Conservation (phyloP, 805 yeast genomes). For the Saccharomycopsis selenospora region DNA sequence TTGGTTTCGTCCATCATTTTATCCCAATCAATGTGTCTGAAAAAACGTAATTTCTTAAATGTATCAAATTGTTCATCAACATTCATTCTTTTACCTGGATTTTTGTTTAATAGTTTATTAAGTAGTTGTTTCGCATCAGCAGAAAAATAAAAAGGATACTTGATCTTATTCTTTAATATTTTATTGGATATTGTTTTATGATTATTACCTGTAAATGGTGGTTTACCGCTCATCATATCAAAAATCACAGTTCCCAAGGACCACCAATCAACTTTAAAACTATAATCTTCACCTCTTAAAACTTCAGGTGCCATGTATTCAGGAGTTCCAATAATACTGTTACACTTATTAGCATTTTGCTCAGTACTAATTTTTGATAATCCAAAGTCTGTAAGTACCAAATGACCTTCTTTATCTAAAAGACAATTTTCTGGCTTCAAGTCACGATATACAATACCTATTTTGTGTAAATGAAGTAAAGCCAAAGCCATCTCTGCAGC, state of each 20-base stretch:
- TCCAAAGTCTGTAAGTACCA: slow-evolving; percentile 83
- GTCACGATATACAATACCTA: slow-evolving; percentile 83
- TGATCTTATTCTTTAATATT: slow-evolving; percentile 58
- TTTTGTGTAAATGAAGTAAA: slow-evolving; percentile 61
- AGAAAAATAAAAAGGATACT: slow-evolving; percentile 68
- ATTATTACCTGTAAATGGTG: slow-evolving; percentile 83
- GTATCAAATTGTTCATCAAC: slow-evolving; percentile 46
- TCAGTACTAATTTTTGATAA: slow-evolving; percentile 50
- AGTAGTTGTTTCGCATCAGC: slow-evolving; percentile 75
- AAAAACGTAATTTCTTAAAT: slow-evolving; percentile 62
- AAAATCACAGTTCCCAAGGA: slow-evolving; percentile 76
- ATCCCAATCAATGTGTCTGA: slow-evolving; percentile 70
- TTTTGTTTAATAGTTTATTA: slow-evolving; percentile 57
- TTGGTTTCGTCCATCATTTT: slow-evolving; percentile 43
- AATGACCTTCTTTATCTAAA: slow-evolving; percentile 68
- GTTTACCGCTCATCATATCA: slow-evolving; percentile 78
- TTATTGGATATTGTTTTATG: slow-evolving; percentile 71
- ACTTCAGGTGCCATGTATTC: slow-evolving; percentile 91
- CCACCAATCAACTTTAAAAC: slow-evolving; percentile 85
- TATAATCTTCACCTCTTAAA: slow-evolving; percentile 67
- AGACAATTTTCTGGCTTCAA: slow-evolving; percentile 87
- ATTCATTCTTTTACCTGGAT: slow-evolving; percentile 59
- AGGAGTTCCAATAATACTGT: slow-evolving; percentile 66
- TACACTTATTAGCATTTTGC: slow-evolving; percentile 38
- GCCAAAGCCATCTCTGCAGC: slow-evolving; percentile 79